Conservation (phyloP, 768 basidiomycete genomes). For the Filobasidium floriforme region DNA sequence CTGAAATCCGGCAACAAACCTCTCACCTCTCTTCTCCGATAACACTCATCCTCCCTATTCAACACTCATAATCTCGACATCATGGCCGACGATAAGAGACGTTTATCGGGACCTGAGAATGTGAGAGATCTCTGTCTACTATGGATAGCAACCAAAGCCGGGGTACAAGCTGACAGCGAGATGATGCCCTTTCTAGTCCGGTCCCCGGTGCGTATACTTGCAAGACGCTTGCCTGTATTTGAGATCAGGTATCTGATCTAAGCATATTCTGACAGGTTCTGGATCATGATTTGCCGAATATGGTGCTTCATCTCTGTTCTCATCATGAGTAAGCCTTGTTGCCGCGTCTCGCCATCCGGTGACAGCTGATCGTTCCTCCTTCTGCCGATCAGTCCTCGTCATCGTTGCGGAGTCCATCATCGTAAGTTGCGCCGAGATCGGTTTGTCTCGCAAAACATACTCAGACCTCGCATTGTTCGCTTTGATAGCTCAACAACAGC, state of each 20-base stretch:
- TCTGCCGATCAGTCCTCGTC: conserved; percentile 3
- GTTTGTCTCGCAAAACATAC: background rate
- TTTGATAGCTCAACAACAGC: conserved; percentile 4
- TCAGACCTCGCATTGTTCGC: background rate
- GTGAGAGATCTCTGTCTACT: too few relatives aligned
- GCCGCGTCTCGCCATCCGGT: too few relatives aligned
- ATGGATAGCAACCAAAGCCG: too few relatives aligned
- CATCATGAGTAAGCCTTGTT: background rate
- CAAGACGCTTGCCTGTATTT: too few relatives aligned
- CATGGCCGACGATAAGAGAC: background rate
- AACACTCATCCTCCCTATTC: background rate
- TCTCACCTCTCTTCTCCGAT: too few relatives aligned
- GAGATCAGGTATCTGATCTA: too few relatives aligned
- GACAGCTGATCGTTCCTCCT: too few relatives aligned
- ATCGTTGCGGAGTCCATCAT: background rate
- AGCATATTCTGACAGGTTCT: background rate
- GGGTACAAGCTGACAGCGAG: too few relatives aligned
- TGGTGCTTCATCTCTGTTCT: conserved; percentile 4
- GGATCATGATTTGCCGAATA: background rate
- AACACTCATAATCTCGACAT: background rate
- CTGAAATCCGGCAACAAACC: conserved; percentile 1
- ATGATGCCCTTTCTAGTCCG: too few relatives aligned
- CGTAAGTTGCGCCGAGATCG: background rate
- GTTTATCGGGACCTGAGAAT: background rate
- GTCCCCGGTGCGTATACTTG: too few relatives aligned